Conservation (phyloP, 495 filamentous ascomycete genomes). For the Xylaria nigripes region DNA sequence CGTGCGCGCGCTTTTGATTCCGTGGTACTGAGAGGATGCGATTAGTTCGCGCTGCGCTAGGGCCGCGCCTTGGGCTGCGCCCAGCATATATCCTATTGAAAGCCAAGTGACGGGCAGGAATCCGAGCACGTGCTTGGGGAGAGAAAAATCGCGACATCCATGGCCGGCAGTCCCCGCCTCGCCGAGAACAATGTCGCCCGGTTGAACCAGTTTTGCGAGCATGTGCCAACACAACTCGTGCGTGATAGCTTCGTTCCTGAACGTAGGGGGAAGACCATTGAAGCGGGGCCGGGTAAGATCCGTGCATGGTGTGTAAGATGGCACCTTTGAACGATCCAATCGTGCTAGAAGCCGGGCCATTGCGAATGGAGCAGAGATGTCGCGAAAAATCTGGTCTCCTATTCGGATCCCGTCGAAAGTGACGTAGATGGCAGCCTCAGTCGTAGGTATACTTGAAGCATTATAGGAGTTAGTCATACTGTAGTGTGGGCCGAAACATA, state of each 20-base stretch:
- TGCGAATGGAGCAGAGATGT: conserved; percentile 2
- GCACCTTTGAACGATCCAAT: neutral
- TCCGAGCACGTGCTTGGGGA: conserved; percentile 55
- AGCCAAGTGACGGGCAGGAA: conserved; percentile 72
- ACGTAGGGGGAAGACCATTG: neutral
- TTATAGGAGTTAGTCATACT: conserved; percentile 29
- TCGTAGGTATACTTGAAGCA: conserved; percentile 24
- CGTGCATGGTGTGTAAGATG: neutral
- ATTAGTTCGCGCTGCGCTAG: conserved; percentile 51
- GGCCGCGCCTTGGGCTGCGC: conserved; percentile 59
- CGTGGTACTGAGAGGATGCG: conserved; percentile 6
- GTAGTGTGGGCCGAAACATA: conserved; percentile 55
- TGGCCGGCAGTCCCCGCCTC: conserved; percentile 74
- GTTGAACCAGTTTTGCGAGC: conserved; percentile 57
- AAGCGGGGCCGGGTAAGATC: neutral
- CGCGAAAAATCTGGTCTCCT: conserved; percentile 5
- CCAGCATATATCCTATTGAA: conserved; percentile 63
- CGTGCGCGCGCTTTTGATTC: conserved; percentile 38
- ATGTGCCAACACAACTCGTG: conserved; percentile 72
- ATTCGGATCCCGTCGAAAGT: conserved; percentile 5
- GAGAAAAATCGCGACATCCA: conserved; percentile 65
- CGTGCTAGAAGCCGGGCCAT: neutral
- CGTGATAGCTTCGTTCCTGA: conserved; percentile 40
- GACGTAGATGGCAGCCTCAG: conserved; percentile 4
- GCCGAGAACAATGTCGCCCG: conserved; percentile 62